phyloP scores from a whole-genome alignment of 768 basidiomycete genomes.

The Mycena rosella region DNA sequence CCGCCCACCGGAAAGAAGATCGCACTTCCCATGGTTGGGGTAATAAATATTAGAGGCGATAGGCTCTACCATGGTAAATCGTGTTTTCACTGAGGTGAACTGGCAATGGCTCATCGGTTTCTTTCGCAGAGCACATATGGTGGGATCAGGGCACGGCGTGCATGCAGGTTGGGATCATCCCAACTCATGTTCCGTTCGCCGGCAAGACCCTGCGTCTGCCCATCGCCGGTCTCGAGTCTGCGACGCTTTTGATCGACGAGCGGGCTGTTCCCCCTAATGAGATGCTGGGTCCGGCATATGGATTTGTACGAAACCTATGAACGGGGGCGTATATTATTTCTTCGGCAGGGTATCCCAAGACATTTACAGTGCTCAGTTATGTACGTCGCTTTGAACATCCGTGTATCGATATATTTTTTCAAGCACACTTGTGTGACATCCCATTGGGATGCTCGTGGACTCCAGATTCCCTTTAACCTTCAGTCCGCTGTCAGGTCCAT shows the following conservation, averaged over 20 bases:
- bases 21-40: constrained; percentile 64
- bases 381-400: no score
- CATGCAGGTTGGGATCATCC: constrained; percentile 40
- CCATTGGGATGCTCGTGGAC: no score
- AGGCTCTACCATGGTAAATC: constrained; percentile 42
- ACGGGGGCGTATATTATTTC: no score
- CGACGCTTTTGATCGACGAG: constrained; percentile 41
- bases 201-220: constrained; percentile 43
- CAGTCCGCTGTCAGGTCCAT: no score
- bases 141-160: constrained; percentile 46
- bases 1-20: constrained; percentile 64
- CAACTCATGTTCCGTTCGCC: constrained; percentile 39
- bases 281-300: constrained; percentile 43
- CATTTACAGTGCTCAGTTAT: no score
- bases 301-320: constrained; percentile 28
- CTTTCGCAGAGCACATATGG: constrained; percentile 44
- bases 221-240: constrained; percentile 42
- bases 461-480: no score
- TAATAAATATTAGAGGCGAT: constrained; percentile 65
- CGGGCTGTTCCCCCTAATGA: constrained; percentile 42
- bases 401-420: no score
- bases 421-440: no score
- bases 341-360: no score
- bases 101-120: background rate
- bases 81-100: background rate